These are phyloP conservation scores for Papiliotrema nemorosa DNA, from an alignment of 1,284 basidiomycete species.

Conservation along the genomic window DNA sequence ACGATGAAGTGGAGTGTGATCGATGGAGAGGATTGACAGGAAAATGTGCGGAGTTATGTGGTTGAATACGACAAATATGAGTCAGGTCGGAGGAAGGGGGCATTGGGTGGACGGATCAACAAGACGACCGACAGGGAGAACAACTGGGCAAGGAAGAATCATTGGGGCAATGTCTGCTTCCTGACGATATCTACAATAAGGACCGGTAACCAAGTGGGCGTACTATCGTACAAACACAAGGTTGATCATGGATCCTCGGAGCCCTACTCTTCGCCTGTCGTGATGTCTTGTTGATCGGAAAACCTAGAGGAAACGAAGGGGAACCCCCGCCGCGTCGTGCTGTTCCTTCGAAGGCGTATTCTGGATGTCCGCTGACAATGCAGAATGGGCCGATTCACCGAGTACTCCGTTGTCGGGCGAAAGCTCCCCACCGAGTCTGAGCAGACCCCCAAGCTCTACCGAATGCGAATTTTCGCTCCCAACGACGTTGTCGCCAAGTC, in stretches of 20 bases:
- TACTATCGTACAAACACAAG: conserved; percentile 3
- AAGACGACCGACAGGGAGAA: background rate
- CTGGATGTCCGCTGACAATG: conserved; percentile 5
- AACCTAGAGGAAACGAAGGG: too few relatives aligned
- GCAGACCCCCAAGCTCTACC: conserved; percentile 78
- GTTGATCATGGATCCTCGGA: conserved; percentile 26
- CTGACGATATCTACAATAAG: conserved; percentile 26
- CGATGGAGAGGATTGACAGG: background rate
- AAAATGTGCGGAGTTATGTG: too few relatives aligned
- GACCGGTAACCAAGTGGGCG: conserved; percentile 4
- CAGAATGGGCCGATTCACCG: conserved; percentile 57
- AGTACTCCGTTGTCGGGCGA: conserved; percentile 97
- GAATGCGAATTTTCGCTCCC: conserved; percentile 99
- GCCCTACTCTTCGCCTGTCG: conserved; percentile 14
- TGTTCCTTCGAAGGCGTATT: background rate
- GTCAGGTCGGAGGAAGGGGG: too few relatives aligned
- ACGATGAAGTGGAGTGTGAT: background rate
- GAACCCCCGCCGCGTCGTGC: too few relatives aligned
- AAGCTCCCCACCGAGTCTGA: conserved; percentile 92
- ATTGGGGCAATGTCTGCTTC: conserved; percentile 47
- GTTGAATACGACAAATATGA: too few relatives aligned
- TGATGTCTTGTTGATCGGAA: too few relatives aligned
- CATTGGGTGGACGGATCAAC: too few relatives aligned
- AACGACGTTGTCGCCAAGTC: conserved; percentile 98
- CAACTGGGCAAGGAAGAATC: conserved; percentile 39